Evolutionary conservation across 1,139 yeast species (phyloP), one percentile per base, ranked within the genome.

Genomic region (Kazachstania sp.): DNA sequence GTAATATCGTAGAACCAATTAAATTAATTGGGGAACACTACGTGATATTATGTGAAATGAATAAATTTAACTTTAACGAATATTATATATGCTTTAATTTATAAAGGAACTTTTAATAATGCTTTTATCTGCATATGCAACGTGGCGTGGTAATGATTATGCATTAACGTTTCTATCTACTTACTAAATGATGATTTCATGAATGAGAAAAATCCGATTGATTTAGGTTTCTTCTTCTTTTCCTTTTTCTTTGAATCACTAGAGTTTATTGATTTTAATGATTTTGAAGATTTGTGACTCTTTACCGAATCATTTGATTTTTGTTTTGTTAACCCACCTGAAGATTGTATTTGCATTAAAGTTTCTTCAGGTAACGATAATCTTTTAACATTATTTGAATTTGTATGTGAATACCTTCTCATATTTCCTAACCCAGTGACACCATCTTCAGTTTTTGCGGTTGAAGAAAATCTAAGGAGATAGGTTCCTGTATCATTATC

Each of bases 381-480:
- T 32, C 36, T 32, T 15, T 32, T 32, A 1, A 26, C 37, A 6
- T 18, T 13, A 6, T 31, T 12, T 29, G 37, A 26, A 2, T 31
- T 32, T 5, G 15, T 2, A 12, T 43, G 39, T 7, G 32, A 37
- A 23, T 26, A 36, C 32, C 36, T 44, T 15, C 13, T 38, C 20
- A 23, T 19, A 39, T 45, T 49, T 2, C 53, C 53, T 30, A 49
- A 37, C 4, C 44, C 49, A 8, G 41, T 37, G 7, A n/a, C 15
- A 6, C 53, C 53, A 37, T 52, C 52, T 12, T 13, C 31, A 3
- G 23, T 11, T 31, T 48, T 51, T 4, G 47, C 50, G 26, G 32
- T 39, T 2, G 46, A 30, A 1, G 54, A 49, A 39, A 49, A 51
- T 26, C 40, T 52, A 31, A 52, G 46, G 32, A 44, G 49, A n/a